A percentile compares a stretch with the other conserved stretches of the same genome.
Evolutionary conservation across 208 protist species (phyloP).

Genomic region (Acanthamoeba rhysodes): DNA sequence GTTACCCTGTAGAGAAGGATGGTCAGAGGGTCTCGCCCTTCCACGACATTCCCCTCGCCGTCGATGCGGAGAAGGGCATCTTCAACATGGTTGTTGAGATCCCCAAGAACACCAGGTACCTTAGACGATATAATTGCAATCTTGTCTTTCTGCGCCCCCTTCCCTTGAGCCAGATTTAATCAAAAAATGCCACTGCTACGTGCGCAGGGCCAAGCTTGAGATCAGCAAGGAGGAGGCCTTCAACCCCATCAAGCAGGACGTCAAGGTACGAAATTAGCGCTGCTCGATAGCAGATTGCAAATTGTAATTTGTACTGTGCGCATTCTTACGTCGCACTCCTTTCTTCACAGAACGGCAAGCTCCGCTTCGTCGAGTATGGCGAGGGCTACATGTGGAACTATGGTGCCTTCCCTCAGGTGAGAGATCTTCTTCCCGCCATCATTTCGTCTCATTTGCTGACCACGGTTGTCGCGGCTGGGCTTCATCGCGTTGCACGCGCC

Average conservation of each 20-base stretch:
- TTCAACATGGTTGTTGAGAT: constrained; percentile 90
- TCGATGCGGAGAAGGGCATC: constrained; percentile 69
- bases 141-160: no score
- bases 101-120: constrained; percentile 85
- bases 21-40: constrained; percentile 85
- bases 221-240: constrained; percentile 86
- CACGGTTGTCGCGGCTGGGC: neutral
- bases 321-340: neutral
- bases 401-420: constrained; percentile 86
- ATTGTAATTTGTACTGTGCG: neutral
- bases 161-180: neutral
- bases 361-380: constrained; percentile 88
- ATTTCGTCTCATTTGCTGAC: neutral
- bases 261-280: constrained; percentile 65
- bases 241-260: constrained; percentile 91
- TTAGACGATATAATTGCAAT: no score
- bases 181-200: neutral
- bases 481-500: neutral
- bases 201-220: constrained; percentile 81
- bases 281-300: neutral
- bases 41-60: constrained; percentile 89
- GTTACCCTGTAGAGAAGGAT: constrained; percentile 75
- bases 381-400: constrained; percentile 92
- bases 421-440: neutral
- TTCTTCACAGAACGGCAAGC: constrained; percentile 82